Evolutionary conservation across 805 yeast species (phyloP).

Genomic region (Candida pseudoglaebosa): DNA sequence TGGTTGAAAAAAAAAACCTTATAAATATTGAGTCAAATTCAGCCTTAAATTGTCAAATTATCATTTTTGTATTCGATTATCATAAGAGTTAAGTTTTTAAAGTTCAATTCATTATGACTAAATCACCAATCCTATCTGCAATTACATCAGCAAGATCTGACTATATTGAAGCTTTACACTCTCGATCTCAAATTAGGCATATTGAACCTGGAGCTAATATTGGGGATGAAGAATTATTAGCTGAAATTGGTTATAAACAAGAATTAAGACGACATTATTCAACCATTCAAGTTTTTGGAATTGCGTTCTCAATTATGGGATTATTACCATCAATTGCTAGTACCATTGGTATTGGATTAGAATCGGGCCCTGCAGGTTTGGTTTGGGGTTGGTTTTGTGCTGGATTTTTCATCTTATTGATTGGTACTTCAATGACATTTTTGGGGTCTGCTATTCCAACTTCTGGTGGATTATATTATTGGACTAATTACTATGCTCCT

Average conservation of each 20-base stretch:
- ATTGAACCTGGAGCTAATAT: too few relatives aligned
- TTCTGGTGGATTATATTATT: conserved; percentile 59
- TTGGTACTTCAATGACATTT: conserved; percentile 60
- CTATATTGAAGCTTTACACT: background rate
- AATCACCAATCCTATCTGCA: background rate
- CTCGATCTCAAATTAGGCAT: conserved; percentile 18
- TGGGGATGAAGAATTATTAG: conserved; percentile 35
- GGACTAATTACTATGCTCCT: conserved; percentile 56
- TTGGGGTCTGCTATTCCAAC: conserved; percentile 67
- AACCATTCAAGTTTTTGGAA: conserved; percentile 60
- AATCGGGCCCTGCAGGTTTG: conserved; percentile 59
- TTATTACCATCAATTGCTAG: conserved; percentile 59
- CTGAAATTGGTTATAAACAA: conserved; percentile 63
- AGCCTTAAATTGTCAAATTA: too few relatives aligned
- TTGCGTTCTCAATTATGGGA: conserved; percentile 69
- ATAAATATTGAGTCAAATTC: too few relatives aligned
- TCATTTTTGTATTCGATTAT: too few relatives aligned
- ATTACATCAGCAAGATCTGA: background rate
- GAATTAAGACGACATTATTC: conserved; percentile 59
- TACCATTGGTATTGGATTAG: conserved; percentile 44
- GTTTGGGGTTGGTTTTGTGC: conserved; percentile 71
- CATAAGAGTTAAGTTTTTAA: too few relatives aligned
- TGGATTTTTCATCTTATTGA: conserved; percentile 46
- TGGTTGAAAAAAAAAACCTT: too few relatives aligned
- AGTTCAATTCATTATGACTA: too few relatives aligned